A percentile compares a stretch with the other conserved stretches of the same genome.
These are phyloP conservation scores for Tetrapisispora nanseiensis DNA, from an alignment of 805 yeast species.

Conservation along the genomic window DNA sequence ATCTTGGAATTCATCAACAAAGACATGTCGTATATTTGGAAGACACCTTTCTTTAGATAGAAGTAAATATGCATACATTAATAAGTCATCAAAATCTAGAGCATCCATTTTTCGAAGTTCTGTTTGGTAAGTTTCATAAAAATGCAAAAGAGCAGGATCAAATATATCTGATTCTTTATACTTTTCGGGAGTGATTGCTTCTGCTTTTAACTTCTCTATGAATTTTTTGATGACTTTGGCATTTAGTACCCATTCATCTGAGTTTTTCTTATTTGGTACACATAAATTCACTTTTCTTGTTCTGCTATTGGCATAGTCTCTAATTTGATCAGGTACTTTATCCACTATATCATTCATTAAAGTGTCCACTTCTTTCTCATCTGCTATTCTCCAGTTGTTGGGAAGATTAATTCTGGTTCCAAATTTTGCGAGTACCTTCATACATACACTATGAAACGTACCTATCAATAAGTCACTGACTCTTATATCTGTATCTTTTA, in stretches of 20 bases:
- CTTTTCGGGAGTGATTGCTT: conserved; percentile 38
- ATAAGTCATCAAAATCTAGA: conserved; percentile 78
- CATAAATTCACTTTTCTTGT: conserved; percentile 24
- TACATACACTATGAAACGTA: conserved; percentile 83
- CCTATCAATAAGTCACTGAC: conserved; percentile 54
- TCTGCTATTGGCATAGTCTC: conserved; percentile 25
- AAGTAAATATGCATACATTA: conserved; percentile 45
- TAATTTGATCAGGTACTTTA: conserved; percentile 25
- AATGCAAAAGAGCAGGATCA: conserved; percentile 27
- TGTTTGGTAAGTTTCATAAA: conserved; percentile 47
- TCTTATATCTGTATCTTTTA: conserved; percentile 28
- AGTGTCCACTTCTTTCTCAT: conserved; percentile 46
- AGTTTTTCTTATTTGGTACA: conserved; percentile 14
- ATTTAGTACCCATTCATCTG: conserved; percentile 33
- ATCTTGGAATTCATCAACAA: conserved; percentile 94
- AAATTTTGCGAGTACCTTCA: conserved; percentile 43
- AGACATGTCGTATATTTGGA: conserved; percentile 50
- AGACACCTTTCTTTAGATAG: conserved; percentile 37
- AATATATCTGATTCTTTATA: conserved; percentile 24
- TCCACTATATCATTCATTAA: conserved; percentile 30
- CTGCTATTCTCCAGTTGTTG: conserved; percentile 44
- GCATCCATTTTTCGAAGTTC: conserved; percentile 34
- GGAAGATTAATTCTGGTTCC: conserved; percentile 43
- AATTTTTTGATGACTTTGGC: conserved; percentile 32
- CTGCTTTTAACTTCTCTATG: conserved; percentile 50